Conservation (phyloP, 768 basidiomycete genomes). For the Suillus subluteus region DNA sequence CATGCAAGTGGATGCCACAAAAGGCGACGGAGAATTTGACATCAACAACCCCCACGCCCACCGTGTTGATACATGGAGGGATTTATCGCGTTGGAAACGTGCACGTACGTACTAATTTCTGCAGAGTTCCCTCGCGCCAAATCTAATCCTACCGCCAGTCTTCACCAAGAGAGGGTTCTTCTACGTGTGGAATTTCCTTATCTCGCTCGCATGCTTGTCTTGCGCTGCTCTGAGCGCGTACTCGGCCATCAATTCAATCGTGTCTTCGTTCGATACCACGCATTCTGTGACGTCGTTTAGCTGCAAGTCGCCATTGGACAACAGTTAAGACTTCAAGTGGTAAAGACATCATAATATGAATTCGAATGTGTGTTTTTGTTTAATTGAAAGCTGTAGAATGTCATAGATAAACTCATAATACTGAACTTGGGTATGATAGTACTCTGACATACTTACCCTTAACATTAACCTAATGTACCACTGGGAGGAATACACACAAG, state of each 20-base stretch:
- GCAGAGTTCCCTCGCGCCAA: neutral
- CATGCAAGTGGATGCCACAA: constrained; percentile 32
- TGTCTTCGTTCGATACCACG: constrained; percentile 40
- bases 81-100: constrained; percentile 33
- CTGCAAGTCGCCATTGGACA: constrained; percentile 45
- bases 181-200: constrained; percentile 54
- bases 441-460: too few relatives aligned
- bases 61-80: constrained; percentile 34
- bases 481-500: neutral
- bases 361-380: neutral
- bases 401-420: neutral
- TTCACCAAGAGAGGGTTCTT: constrained; percentile 38
- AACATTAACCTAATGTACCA: neutral
- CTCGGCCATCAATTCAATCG: constrained; percentile 50
- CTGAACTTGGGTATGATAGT: neutral
- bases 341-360: neutral
- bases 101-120: constrained; percentile 26
- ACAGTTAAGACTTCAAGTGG: neutral
- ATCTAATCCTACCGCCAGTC: constrained; percentile 16
- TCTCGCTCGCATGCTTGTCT: constrained; percentile 49
- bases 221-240: constrained; percentile 51
- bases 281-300: constrained; percentile 52
- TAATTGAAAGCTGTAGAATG: neutral
- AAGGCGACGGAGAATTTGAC: constrained; percentile 27
- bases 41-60: constrained; percentile 28